Conservation (phyloP, 257 asterid species). For the Solanum appendiculatum region DNA sequence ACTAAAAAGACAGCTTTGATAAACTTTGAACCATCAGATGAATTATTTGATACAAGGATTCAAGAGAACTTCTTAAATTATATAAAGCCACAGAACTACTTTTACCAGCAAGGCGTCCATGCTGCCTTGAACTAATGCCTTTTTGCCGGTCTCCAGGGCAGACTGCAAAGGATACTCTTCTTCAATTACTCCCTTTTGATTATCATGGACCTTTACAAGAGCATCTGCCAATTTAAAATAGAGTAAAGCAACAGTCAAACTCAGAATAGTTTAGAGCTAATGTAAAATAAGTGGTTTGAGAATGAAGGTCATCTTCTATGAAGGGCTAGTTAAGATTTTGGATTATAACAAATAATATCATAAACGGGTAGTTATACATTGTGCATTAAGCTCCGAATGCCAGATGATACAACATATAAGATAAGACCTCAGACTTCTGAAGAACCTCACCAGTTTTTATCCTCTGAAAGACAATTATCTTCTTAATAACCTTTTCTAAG, state of each 20-base stretch:
- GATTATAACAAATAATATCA: not conserved
- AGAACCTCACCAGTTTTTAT: not conserved
- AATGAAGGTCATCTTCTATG: not conserved
- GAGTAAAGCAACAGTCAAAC: slow-evolving; percentile 1
- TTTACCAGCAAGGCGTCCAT: slow-evolving; percentile 65
- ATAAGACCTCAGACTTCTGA: not conserved
- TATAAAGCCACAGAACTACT: not conserved
- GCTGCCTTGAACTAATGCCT: slow-evolving; percentile 73
- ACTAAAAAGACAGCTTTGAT: not conserved
- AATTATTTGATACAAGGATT: not conserved
- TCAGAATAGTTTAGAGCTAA: not conserved
- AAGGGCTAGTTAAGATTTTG: not conserved
- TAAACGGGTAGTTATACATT: not conserved
- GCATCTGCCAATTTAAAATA: slow-evolving; percentile 40
- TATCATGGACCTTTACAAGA: slow-evolving; percentile 40
- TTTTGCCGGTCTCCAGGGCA: slow-evolving; percentile 74
- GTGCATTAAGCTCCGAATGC: not conserved
- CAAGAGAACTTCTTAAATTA: not conserved
- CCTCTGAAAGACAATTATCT: not conserved
- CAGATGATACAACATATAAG: not conserved
- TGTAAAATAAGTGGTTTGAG: not conserved
- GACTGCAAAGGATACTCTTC: slow-evolving; percentile 48
- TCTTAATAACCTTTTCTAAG: not conserved
- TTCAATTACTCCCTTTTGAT: slow-evolving; percentile 40
- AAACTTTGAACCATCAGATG: not conserved